phyloP scores from a whole-genome alignment of 208 protist species.

The Naegleria gruberi region DNA sequence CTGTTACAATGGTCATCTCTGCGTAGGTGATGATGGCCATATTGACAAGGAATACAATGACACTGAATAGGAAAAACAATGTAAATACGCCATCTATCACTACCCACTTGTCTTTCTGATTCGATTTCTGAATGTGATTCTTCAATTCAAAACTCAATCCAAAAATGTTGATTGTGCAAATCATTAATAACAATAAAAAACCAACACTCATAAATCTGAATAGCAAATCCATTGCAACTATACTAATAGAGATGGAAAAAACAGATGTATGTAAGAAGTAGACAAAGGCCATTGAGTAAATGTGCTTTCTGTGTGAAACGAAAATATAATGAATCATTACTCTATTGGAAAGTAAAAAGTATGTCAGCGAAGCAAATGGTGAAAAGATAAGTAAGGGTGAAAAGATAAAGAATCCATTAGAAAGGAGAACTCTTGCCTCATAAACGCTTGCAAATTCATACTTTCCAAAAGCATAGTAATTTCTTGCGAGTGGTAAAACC shows the following conservation, averaged over 20 bases:
- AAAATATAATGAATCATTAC: background rate
- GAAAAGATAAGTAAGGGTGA: background rate
- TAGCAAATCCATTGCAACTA: background rate
- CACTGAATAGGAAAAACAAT: background rate
- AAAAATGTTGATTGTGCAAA: background rate
- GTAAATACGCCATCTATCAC: background rate
- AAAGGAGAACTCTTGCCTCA: background rate
- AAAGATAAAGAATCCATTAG: background rate
- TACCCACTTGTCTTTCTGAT: background rate
- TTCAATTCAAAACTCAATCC: background rate
- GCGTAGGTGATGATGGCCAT: background rate
- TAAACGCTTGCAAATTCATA: background rate
- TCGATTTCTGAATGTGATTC: background rate
- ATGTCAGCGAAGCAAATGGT: background rate
- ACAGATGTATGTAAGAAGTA: background rate
- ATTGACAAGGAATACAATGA: background rate
- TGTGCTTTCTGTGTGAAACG: background rate
- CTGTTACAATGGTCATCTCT: background rate
- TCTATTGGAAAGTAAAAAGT: background rate
- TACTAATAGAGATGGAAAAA: background rate
- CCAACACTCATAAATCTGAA: background rate
- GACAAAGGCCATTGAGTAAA: background rate
- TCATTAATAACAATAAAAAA: background rate
- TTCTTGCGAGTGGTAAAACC: background rate
- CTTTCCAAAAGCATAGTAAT: background rate